Percentiles rank a stretch among this genome's conserved stretches.
phyloP scores from a whole-genome alignment of 176 grass and related monocot species.

The Oryza brachyantha region DNA sequence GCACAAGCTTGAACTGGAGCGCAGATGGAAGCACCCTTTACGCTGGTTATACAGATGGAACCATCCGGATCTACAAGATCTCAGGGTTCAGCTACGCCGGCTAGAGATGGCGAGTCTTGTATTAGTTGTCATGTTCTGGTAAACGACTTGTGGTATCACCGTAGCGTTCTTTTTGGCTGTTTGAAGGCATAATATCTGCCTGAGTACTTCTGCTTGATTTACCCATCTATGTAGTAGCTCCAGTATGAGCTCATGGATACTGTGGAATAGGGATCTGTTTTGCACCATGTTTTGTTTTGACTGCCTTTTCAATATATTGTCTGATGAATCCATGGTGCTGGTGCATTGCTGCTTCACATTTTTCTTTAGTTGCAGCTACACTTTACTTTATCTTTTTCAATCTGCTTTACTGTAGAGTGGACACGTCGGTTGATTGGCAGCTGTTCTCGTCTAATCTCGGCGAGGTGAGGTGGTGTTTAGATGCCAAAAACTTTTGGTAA shows the following conservation, averaged over 20 bases:
- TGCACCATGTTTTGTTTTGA: conserved; percentile 11
- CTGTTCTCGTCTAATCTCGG: too few species aligned
- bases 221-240: conserved; percentile 27
- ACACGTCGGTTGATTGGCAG: too few species aligned
- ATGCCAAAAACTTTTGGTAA: too few species aligned
- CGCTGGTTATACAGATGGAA: conserved; percentile 82
- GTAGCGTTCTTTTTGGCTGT: conserved; percentile 28
- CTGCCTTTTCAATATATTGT: conserved; percentile 8
- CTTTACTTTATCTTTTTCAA: too few species aligned
- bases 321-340: not conserved
- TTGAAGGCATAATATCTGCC: conserved; percentile 39
- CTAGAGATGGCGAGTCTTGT: conserved; percentile 40
- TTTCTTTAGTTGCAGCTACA: not conserved
- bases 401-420: too few species aligned
- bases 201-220: conserved; percentile 36
- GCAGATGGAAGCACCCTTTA: conserved; percentile 81
- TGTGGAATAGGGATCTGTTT: conserved; percentile 23
- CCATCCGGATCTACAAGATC: conserved; percentile 71
- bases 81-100: conserved; percentile 52
- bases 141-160: conserved; percentile 16
- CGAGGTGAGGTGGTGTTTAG: too few species aligned
- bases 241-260: conserved; percentile 37
- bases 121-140: conserved; percentile 8
- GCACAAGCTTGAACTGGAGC: conserved; percentile 87
- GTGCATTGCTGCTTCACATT: not conserved